A percentile compares a stretch with the other conserved stretches of the same genome.
phyloP scores from a whole-genome alignment of 179 eudicot genomes.

The Actinidia arguta region DNA sequence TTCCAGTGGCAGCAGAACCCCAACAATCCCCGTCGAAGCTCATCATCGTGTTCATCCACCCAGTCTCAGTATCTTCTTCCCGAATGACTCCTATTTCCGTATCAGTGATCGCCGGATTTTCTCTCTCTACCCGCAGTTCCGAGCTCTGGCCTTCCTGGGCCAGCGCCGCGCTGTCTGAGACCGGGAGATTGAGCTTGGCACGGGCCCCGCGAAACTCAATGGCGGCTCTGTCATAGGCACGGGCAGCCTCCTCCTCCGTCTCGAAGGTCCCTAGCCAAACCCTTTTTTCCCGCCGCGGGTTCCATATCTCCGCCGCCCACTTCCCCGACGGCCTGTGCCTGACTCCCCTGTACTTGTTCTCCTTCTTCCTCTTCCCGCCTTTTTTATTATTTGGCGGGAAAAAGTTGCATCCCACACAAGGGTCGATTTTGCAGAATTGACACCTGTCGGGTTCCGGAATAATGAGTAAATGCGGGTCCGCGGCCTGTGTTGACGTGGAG shows the following conservation, averaged over 20 bases:
- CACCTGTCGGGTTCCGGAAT: slow-evolving; percentile 23
- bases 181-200: slow-evolving; percentile 45
- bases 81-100: slow-evolving; percentile 19
- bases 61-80: slow-evolving; percentile 30
- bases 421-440: slow-evolving; percentile 14
- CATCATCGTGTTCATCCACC: slow-evolving; percentile 42
- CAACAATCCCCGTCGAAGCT: slow-evolving; percentile 25
- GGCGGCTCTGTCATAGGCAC: slow-evolving; percentile 57
- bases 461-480: neutral
- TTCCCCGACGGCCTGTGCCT: slow-evolving; percentile 69
- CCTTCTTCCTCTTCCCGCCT: slow-evolving; percentile 26
- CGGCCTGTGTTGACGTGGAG: neutral
- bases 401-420: slow-evolving; percentile 27
- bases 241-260: slow-evolving; percentile 58
- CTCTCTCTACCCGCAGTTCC: neutral
- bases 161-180: slow-evolving; percentile 3
- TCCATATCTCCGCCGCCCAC: slow-evolving; percentile 68
- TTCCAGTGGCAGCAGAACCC: slow-evolving; percentile 24
- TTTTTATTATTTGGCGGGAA: slow-evolving; percentile 20
- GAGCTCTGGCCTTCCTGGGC: neutral
- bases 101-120: neutral
- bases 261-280: slow-evolving; percentile 65
- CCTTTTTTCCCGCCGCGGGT: slow-evolving; percentile 41
- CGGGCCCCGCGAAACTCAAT: slow-evolving; percentile 47
- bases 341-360: slow-evolving; percentile 59